Base-by-base conservation (phyloP, 1,284 basidiomycete genomes). In the Sphagnurus paluster region DNA sequence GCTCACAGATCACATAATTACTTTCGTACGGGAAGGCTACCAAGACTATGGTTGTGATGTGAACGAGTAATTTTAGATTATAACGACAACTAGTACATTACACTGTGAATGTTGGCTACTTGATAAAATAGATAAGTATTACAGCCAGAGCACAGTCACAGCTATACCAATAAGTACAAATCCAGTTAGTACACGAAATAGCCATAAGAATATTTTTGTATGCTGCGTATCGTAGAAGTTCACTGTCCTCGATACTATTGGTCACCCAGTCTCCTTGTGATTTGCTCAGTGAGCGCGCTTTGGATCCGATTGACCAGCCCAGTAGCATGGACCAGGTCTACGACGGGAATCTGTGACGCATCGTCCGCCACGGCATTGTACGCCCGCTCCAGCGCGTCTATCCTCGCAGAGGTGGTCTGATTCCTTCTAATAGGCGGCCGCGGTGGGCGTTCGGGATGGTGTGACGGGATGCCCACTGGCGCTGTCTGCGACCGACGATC, bases 11-110 rank as follows among this genome's bases (percentile, higher is more conserved):
- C 78, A 82, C 56, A 78, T 82, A 53, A 64, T 82, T 44, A 75
- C 79, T 0, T 81, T 83, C 56, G 73, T 70, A 23, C 68, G 82
- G n/a, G 80, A 84, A 60, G 81, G 80, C 3, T 74, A 74, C 53
- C 62, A 68, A 43, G 71, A 67, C 9, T 81, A 75, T 54, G 74
- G 75, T 2, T 80, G 74, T 51, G 68, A 75, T 54, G 64, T 74
- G 8, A 70, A 55, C 35, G 60, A 61, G 23, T 66, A 33, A 50
- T 11, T 26, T 6, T 26, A 26, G n/a, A n/a, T n/a, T n/a, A n/a
- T n/a, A n/a, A n/a, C n/a, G n/a, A n/a, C n/a, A n/a, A n/a, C n/a
- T n/a, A n/a, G n/a, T n/a, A n/a, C n/a, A n/a, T n/a, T n/a, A n/a
- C n/a, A n/a, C n/a, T n/a, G n/a, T n/a, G n/a, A n/a, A n/a, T n/a